Evolutionary conservation across 108 stramenopile genomes (phyloP), one percentile per base, ranked within the genome.

Genomic region (Parietichytrium sp.): DNA sequence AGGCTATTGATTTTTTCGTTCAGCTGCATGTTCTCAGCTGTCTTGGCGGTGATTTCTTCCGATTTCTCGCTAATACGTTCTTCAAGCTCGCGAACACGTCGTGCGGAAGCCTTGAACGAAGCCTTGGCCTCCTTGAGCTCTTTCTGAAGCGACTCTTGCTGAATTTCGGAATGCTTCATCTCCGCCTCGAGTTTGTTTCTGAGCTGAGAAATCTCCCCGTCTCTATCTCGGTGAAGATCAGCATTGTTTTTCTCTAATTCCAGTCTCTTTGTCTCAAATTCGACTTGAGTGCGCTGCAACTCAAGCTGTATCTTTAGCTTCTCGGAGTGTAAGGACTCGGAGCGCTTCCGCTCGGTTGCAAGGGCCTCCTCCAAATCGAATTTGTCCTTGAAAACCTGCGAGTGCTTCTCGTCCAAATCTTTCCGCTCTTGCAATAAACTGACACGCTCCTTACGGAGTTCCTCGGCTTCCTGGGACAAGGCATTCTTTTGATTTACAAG

Each of bases 401-500:
- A 16, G 38, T n/a, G n/a, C 0, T 25, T 16, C 13, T 8, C 61
- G 20, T 72, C 25, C 10, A 13, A 10, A 23, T 72, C 38, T 2
- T 45, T 45, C 20, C 13, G 13, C 42, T 72, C 29, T 16, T 72
- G 38, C 29, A 10, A 13, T 6, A 72, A 25, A 10, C 38, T 42
- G 42, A 3, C 61, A 25, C 61, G 61, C 61, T 72, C 61, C 45
- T 20, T 72, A n/a, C 61, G 61, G 16, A 72, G 42, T 42, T 72
- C 61, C 20, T 72, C 61, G 61, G 61, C 61, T 27, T 72, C 61
- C 10, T 45, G 29, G 10, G 45, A 27, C 6, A 72, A 25, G 38
- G 61, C 6, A 25, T 72, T 72, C 20, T 72, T 72, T n/a, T 72
- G 61, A 25, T 72, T 72, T 15, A 72, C 61, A n/a, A 72, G 61